Base-by-base conservation (phyloP, 2,329 filamentous ascomycete species). In the Thermothelomyces thermophilus region DNA sequence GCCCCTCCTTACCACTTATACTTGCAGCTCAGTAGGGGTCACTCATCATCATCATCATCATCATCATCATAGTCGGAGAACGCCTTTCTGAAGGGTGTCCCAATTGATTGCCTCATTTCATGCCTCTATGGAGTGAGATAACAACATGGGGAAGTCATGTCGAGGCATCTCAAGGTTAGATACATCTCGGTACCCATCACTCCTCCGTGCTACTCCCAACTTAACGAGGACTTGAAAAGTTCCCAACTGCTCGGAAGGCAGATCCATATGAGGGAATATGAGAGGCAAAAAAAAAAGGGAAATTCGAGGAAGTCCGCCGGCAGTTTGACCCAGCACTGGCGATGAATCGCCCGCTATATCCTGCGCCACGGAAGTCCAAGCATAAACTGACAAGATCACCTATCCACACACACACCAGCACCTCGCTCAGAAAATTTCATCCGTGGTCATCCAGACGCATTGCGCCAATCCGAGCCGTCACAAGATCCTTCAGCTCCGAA, bases 151-250 rank as follows among this genome's bases (percentile, higher is more conserved):
- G 42, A 40, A 50, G 43, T 34, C 31, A 48, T 44, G 24, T 42
- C 39, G 34, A 46, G 46, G 24, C 40, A 44, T 33, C 43, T 45
- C 17, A 43, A 53, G 24, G 34, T 35, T 41, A 50, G 48, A 48
- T 53, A 50, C 51, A 53, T 39, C 46, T 31, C 41, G 36, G 31
- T 53, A 28, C 41, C 51, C 51, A 46, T 39, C 22, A 33, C 37
- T 31, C 42, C 42, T 17, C 46, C 28, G 39, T 31, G 41, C 24
- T 47, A 17, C 30, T 33, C 28, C 47, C 51, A 50, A 53, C 36
- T 53, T 48, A 45, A 31, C 42, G 35, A 53, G 34, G 47, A 42
- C 22, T 19, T 30, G 16, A 33, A 13, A 19, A 45, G 47, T 53
- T 53, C 47, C 51, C 42, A 44, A 47, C 13, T 36, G 17, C n/a